Conservation (phyloP, 768 basidiomycete genomes). For the Lentinula sp. region DNA sequence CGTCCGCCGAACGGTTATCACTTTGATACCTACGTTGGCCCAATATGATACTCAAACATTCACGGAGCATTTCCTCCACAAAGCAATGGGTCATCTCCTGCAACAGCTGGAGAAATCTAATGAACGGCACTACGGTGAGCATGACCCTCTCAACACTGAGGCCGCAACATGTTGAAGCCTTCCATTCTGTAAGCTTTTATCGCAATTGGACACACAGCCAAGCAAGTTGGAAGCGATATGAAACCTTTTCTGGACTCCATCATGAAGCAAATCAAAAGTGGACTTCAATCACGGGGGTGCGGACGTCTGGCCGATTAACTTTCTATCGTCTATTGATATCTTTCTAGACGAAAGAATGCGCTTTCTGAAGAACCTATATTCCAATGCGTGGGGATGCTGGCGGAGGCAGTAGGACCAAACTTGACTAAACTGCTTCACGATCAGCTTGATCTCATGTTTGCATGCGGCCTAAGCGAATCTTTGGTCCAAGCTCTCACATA, state of each 20-base stretch:
- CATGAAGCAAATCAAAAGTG: constrained; percentile 82
- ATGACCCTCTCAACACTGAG: not conserved
- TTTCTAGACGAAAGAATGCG: constrained; percentile 73
- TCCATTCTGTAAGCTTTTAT: constrained; percentile 64
- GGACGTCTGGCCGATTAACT: constrained; percentile 3
- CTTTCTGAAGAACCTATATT: constrained; percentile 94
- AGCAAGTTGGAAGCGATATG: constrained; percentile 90
- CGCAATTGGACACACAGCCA: constrained; percentile 93
- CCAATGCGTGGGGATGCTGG: constrained; percentile 96
- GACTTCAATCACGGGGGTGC: constrained; percentile 84
- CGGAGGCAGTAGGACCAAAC: constrained; percentile 91
- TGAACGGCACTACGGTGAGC: constrained; percentile 81
- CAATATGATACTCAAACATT: constrained; percentile 93
- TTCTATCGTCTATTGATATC: not conserved
- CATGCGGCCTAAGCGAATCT: constrained; percentile 87
- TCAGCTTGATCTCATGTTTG: constrained; percentile 94
- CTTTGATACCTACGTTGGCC: constrained; percentile 91
- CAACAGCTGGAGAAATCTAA: constrained; percentile 83
- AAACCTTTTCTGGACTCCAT: constrained; percentile 91
- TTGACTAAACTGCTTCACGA: constrained; percentile 94
- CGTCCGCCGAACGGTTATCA: constrained; percentile 91
- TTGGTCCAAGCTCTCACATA: constrained; percentile 78
- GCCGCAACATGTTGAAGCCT: not conserved
- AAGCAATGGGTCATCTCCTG: constrained; percentile 88
- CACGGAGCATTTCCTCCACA: constrained; percentile 84